Conservation (phyloP, 352 stramenopile genomes). For the Phytophthora palmivora region DNA sequence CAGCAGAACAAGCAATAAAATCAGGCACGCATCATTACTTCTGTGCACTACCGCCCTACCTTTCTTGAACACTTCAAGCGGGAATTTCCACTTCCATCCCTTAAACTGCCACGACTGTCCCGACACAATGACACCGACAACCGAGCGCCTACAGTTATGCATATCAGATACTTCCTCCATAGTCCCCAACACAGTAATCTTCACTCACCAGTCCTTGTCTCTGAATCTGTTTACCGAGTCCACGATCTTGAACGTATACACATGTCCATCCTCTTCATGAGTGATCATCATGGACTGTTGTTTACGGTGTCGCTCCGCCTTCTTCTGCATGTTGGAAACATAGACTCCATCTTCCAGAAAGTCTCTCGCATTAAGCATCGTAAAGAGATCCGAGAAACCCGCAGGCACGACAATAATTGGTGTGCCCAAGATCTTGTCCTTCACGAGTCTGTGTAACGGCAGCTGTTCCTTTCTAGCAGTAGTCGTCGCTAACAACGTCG, state of each 20-base stretch:
- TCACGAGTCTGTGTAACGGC: conserved; percentile 69
- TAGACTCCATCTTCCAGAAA: conserved; percentile 89
- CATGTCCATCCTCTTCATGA: conserved; percentile 82
- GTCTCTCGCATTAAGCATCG: conserved; percentile 90
- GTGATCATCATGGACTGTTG: conserved; percentile 83
- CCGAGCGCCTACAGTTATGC: conserved; percentile 88
- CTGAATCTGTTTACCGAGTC: conserved; percentile 87
- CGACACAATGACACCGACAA: conserved; percentile 91
- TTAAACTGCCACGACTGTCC: conserved; percentile 94
- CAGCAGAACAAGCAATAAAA: conserved; percentile 6
- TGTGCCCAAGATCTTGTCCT: conserved; percentile 82
- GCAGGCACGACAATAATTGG: conserved; percentile 93
- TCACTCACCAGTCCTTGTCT: conserved; percentile 87
- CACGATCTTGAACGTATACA: conserved; percentile 89
- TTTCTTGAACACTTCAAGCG: conserved; percentile 92
- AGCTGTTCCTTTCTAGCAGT: conserved; percentile 66
- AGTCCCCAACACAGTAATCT: neutral
- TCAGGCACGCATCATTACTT: neutral
- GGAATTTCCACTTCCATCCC: conserved; percentile 94
- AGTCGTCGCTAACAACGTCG: conserved; percentile 52
- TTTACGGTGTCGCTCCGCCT: conserved; percentile 82
- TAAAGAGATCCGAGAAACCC: conserved; percentile 88
- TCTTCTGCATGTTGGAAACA: conserved; percentile 87
- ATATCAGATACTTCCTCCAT: no score
- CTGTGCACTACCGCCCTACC: conserved; percentile 37